A percentile compares a stretch with the other conserved stretches of the same genome.
Conservation (phyloP, 305 asterid genomes). For the Plantago rigida region DNA sequence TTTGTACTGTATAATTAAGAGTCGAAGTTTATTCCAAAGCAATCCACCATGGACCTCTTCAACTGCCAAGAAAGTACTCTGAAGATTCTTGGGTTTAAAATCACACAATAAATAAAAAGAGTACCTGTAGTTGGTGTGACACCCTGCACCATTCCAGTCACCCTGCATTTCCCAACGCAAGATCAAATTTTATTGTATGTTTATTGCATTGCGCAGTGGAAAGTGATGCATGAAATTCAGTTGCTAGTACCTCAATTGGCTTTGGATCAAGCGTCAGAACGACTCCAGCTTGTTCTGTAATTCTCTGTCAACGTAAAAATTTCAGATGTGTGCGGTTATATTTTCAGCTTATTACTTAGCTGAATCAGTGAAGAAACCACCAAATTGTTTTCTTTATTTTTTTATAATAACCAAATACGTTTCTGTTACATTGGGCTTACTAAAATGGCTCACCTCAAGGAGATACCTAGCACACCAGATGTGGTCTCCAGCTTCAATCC, state of each 20-base stretch:
- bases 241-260: constrained; percentile 60
- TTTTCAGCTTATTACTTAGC: not conserved
- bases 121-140: constrained; percentile 91
- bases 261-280: constrained; percentile 87
- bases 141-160: constrained; percentile 98
- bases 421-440: not conserved
- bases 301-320: constrained; percentile 50
- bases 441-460: constrained; percentile 58
- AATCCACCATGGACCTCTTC: constrained; percentile 2
- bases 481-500: constrained; percentile 91
- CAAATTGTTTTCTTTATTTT: not conserved
- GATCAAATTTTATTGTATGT: constrained; percentile 2
- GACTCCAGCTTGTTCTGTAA: constrained; percentile 95
- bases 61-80: not conserved
- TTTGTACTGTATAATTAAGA: constrained; percentile 45
- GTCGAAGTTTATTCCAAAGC: constrained; percentile 9
- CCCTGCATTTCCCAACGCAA: constrained; percentile 43
- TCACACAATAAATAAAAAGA: constrained; percentile 11
- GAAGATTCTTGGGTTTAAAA: not conserved
- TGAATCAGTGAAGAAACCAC: not conserved
- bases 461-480: constrained; percentile 91
- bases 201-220: not conserved
- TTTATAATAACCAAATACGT: not conserved
- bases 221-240: constrained; percentile 1
- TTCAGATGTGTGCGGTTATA: constrained; percentile 7